phyloP scores from a whole-genome alignment of 805 yeast genomes.

The Candida maltosa region DNA sequence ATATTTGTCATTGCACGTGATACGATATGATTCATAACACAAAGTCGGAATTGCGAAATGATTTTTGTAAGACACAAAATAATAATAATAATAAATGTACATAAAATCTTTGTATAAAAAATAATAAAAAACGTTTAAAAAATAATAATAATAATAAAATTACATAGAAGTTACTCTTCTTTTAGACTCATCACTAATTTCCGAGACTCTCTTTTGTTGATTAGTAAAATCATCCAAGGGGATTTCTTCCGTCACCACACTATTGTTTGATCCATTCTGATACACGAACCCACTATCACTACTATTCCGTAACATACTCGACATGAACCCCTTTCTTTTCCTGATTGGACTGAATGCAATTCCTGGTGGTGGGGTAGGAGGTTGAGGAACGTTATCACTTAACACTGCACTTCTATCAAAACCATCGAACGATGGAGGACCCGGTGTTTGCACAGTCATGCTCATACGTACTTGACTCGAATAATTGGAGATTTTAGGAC shows the following conservation, averaged over 20 bases:
- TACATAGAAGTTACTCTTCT: conserved; percentile 7
- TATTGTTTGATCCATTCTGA: conserved; percentile 1
- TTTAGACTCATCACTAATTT: conserved; percentile 18
- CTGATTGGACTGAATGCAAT: conserved; percentile 1
- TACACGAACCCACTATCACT: conserved; percentile 3
- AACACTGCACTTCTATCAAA: background rate
- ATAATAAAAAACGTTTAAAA: too few relatives aligned
- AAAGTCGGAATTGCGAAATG: background rate
- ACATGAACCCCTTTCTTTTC: conserved; percentile 4
- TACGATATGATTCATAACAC: background rate
- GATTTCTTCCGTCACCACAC: conserved; percentile 47
- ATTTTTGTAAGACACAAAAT: background rate
- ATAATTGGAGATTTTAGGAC: conserved; percentile 50
- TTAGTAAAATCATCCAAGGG: conserved; percentile 40
- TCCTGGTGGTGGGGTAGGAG: conserved; percentile 8
- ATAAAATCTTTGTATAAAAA: too few relatives aligned
- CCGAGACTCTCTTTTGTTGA: conserved; percentile 18
- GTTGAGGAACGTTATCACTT: background rate
- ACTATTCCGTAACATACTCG: conserved; percentile 4
- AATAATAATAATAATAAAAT: too few relatives aligned
- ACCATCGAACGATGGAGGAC: background rate
- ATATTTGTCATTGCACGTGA: background rate
- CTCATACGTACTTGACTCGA: conserved; percentile 16
- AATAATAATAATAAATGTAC: conserved; percentile 28
- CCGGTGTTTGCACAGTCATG: conserved; percentile 5